Conservation (phyloP, 1,284 basidiomycete genomes). For the Leccinum subrobustum region DNA sequence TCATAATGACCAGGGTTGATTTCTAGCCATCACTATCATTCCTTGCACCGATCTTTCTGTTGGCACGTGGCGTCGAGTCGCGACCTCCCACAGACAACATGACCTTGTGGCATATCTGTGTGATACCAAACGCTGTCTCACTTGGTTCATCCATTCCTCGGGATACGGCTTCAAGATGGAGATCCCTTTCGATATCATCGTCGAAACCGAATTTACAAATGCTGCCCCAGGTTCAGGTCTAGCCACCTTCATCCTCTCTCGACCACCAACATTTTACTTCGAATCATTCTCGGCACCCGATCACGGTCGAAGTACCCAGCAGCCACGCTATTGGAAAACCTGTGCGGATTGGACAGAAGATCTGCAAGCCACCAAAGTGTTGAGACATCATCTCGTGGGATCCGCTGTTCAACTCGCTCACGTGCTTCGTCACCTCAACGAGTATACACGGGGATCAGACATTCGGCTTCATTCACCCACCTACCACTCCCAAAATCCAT, state of each 20-base stretch:
- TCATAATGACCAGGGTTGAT: conserved; percentile 8
- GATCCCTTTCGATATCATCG: conserved; percentile 64
- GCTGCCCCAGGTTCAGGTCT: conserved; percentile 54
- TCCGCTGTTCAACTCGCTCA: conserved; percentile 60
- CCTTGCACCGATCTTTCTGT: conserved; percentile 72
- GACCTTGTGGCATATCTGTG: conserved; percentile 76
- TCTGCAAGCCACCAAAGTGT: conserved; percentile 61
- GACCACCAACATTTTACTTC: conserved; percentile 66
- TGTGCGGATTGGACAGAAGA: conserved; percentile 79
- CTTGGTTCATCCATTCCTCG: conserved; percentile 73
- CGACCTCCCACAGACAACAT: conserved; percentile 49
- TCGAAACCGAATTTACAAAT: conserved; percentile 56
- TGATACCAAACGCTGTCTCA: conserved; percentile 59
- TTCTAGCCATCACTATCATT: conserved; percentile 69
- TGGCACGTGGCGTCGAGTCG: conserved; percentile 74
- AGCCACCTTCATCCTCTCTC: conserved; percentile 61
- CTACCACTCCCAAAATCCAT: conserved; percentile 29
- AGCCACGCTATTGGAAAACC: conserved; percentile 54
- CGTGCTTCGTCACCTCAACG: conserved; percentile 51
- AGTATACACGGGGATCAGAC: conserved; percentile 37
- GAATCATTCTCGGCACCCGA: conserved; percentile 43
- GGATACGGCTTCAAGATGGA: conserved; percentile 82
- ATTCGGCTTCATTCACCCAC: conserved; percentile 38
- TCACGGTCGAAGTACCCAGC: conserved; percentile 31
- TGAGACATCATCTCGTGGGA: conserved; percentile 67